Evolutionary conservation across 2,329 filamentous ascomycete genomes (phyloP), one percentile per base, ranked within the genome.

Genomic region (Penicillium sp.): DNA sequence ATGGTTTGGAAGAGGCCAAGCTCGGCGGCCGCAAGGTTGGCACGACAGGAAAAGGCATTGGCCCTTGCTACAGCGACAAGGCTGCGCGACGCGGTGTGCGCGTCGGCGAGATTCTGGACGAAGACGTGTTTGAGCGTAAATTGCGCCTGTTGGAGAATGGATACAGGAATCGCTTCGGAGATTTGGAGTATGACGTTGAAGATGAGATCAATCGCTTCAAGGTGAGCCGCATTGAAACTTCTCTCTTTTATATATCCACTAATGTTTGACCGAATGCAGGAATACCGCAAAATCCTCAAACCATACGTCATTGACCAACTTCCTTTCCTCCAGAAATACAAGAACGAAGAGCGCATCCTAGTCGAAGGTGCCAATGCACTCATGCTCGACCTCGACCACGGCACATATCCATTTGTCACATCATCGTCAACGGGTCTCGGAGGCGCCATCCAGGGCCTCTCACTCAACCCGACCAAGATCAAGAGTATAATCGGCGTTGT

Each of bases 291-390:
- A 56, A 66, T 65, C 45, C 66, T 74, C 40, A 65, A 65, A 54
- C 72, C 70, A 16, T 70, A 71, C 62, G 66, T 77, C 52, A 68
- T 75, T 59, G 73, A 77, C 59, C 73, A 74, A 57, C 74, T 83
- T 52, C 77, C 79, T 47, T 77, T 84, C 58, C 73, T 84, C 50
- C 76, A 80, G 60, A 78, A 79, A 57, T 79, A 81, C 49, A 79
- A 83, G 66, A 74, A 79, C 62, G 73, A 79, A 47, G 79, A 79
- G 63, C 83, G 48, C 42, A 57, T 84, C 60, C 76, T 86, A 6
- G 79, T 86, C 24, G 84, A 86, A 69, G 83, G 83, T 50, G 83
- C 83, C 50, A 85, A 87, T 63, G 83, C 83, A 9, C 75, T 85
- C 49, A 83, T 86, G 78, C 78, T 86, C 58, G 83, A 86, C 61